Evolutionary conservation across 169 alveolate genomes (phyloP).

Genomic region (Eimeria falciformis): DNA sequence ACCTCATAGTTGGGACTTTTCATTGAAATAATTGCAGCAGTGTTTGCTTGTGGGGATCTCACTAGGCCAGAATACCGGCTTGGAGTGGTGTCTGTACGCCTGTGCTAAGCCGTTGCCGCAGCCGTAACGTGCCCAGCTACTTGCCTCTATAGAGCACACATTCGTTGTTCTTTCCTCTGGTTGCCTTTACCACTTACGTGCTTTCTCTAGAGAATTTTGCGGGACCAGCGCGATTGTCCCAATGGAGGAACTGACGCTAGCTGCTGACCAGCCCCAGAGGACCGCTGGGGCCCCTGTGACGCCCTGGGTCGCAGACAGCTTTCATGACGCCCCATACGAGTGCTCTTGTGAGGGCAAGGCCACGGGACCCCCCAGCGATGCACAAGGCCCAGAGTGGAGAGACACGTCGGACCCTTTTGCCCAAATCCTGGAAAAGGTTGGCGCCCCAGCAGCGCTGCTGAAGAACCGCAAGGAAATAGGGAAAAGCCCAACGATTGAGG

Average conservation of each 20-base stretch:
- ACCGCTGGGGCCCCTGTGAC: neutral
- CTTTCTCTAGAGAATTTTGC: neutral
- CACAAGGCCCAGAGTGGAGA: neutral
- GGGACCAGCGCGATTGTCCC: neutral
- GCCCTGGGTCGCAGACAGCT: neutral
- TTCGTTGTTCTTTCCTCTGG: neutral
- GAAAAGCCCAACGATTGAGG: neutral
- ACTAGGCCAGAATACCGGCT: too few species aligned
- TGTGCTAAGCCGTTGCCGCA: too few species aligned
- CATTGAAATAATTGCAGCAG: too few species aligned
- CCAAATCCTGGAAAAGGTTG: conserved; percentile 4
- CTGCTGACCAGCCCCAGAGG: neutral
- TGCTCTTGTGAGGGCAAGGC: too few species aligned
- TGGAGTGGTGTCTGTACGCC: too few species aligned
- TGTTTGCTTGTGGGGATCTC: too few species aligned
- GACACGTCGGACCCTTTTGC: neutral
- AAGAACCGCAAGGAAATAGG: neutral
- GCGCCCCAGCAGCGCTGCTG: neutral
- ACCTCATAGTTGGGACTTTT: too few species aligned
- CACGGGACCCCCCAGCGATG: neutral
- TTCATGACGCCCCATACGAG: neutral
- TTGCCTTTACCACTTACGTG: neutral
- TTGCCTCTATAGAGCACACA: neutral
- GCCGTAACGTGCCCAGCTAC: too few species aligned
- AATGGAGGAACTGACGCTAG: conserved; percentile 4